These are phyloP conservation scores for Smallanthus sonchifolius DNA, from an alignment of 129 eudicot species.

Conservation along the genomic window DNA sequence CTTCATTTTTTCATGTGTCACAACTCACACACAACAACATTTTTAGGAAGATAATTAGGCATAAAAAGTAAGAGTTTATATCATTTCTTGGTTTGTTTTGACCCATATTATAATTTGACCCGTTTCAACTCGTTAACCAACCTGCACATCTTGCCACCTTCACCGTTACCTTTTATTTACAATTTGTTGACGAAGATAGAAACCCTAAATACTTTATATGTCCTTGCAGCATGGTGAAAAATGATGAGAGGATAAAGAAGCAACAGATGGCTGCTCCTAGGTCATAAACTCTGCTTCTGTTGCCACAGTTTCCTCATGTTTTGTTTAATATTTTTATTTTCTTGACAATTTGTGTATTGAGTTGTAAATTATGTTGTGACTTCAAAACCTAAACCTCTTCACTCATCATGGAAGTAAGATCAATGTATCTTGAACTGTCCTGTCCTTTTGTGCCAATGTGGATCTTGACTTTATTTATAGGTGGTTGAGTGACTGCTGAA, in stretches of 20 bases:
- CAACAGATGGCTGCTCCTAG: slow-evolving; percentile 98
- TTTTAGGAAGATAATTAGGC: background rate
- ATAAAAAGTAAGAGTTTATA: background rate
- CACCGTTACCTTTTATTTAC: background rate
- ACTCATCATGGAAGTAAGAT: background rate
- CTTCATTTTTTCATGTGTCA: too few relatives aligned
- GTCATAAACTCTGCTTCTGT: slow-evolving; percentile 13
- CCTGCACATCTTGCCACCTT: background rate
- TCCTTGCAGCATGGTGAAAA: slow-evolving; percentile 79
- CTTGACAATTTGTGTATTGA: background rate
- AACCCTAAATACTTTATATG: background rate
- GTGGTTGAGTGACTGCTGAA: too few relatives aligned
- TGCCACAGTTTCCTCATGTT: background rate
- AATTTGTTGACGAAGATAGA: background rate
- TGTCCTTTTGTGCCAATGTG: background rate
- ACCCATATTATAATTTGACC: background rate
- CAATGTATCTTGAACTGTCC: background rate
- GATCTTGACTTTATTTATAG: background rate
- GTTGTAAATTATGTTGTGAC: slow-evolving; percentile 10
- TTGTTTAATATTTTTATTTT: background rate
- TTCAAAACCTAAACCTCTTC: background rate
- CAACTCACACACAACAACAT: too few relatives aligned
- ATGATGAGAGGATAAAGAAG: slow-evolving; percentile 79
- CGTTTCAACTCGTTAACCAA: background rate
- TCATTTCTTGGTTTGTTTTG: background rate